Conservation (phyloP, 2,329 filamentous ascomycete genomes). For the Penicillium olsonii region DNA sequence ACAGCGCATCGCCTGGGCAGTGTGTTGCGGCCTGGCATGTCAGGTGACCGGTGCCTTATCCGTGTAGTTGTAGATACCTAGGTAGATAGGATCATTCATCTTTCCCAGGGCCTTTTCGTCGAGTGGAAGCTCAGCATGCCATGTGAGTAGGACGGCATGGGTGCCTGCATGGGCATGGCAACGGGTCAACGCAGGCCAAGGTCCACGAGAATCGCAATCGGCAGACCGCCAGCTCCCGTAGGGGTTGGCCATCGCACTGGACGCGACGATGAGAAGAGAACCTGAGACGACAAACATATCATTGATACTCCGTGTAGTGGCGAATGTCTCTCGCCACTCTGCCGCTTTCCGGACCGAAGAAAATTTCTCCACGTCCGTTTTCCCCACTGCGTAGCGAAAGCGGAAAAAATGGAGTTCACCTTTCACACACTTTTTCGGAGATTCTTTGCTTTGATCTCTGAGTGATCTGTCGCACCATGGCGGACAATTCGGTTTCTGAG, state of each 20-base stretch:
- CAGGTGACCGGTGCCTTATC: too few relatives aligned
- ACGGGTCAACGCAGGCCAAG: slow-evolving; percentile 55
- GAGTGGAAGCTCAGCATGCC: slow-evolving; percentile 70
- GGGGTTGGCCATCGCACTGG: slow-evolving; percentile 57
- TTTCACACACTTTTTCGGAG: too few relatives aligned
- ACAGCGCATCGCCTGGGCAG: too few relatives aligned
- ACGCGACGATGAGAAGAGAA: too few relatives aligned
- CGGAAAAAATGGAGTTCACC: slow-evolving; percentile 4
- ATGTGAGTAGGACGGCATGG: slow-evolving; percentile 57
- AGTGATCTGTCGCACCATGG: slow-evolving; percentile 13
- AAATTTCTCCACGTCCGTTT: slow-evolving; percentile 14
- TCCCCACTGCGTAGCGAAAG: slow-evolving; percentile 17
- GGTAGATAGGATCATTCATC: too few relatives aligned
- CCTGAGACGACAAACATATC: too few relatives aligned
- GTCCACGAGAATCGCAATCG: slow-evolving; percentile 66
- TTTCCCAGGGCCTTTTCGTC: too few relatives aligned
- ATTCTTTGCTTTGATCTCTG: not conserved
- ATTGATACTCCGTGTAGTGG: not conserved
- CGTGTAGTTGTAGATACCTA: too few relatives aligned
- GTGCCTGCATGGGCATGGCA: slow-evolving; percentile 58
- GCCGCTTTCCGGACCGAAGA: slow-evolving; percentile 12
- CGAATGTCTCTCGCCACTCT: not conserved
- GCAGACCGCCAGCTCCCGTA: slow-evolving; percentile 58
- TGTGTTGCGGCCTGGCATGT: too few relatives aligned
- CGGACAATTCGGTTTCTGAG: slow-evolving; percentile 1